A percentile compares a stretch with the other conserved stretches of the same genome.
Evolutionary conservation across 352 stramenopile species (phyloP).

Genomic region (Blastocystis hominis): DNA sequence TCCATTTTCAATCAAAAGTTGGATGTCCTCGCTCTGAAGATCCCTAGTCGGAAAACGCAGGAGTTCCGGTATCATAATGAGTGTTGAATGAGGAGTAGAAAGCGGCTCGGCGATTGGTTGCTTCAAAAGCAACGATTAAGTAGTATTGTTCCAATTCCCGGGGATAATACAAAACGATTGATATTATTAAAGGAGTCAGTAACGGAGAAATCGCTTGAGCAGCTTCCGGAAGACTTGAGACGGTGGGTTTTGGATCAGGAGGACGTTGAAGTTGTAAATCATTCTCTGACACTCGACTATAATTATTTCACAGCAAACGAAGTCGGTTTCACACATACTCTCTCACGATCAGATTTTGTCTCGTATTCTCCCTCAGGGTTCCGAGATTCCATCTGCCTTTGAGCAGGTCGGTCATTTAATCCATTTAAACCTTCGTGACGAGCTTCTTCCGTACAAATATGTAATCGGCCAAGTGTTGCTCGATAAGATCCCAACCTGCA

Average conservation of each 20-base stretch:
- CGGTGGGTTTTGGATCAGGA: constrained; percentile 54
- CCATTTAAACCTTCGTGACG: constrained; percentile 87
- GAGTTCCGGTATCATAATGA: not conserved
- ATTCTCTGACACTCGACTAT: constrained; percentile 60
- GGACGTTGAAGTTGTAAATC: not conserved
- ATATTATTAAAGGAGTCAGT: constrained; percentile 19
- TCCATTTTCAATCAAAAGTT: constrained; percentile 1
- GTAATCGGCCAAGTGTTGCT: constrained; percentile 87
- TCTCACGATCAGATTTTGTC: not conserved
- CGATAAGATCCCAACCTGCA: constrained; percentile 83
- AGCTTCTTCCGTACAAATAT: constrained; percentile 85
- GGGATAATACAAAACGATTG: not conserved
- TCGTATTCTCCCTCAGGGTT: constrained; percentile 67
- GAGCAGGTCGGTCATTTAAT: constrained; percentile 89
- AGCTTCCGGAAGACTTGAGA: not conserved
- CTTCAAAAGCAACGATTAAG: not conserved
- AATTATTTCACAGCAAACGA: constrained; percentile 66
- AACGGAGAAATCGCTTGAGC: not conserved
- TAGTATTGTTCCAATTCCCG: not conserved
- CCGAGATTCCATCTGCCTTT: constrained; percentile 83
- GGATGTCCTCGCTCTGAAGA: not conserved
- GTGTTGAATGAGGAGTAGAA: not conserved
- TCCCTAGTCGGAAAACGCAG: not conserved
- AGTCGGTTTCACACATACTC: constrained; percentile 45
- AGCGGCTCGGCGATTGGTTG: not conserved